A percentile compares a stretch with the other conserved stretches of the same genome.
Evolutionary conservation across 805 yeast species (phyloP).

Genomic region (Candida qinlingensis): DNA sequence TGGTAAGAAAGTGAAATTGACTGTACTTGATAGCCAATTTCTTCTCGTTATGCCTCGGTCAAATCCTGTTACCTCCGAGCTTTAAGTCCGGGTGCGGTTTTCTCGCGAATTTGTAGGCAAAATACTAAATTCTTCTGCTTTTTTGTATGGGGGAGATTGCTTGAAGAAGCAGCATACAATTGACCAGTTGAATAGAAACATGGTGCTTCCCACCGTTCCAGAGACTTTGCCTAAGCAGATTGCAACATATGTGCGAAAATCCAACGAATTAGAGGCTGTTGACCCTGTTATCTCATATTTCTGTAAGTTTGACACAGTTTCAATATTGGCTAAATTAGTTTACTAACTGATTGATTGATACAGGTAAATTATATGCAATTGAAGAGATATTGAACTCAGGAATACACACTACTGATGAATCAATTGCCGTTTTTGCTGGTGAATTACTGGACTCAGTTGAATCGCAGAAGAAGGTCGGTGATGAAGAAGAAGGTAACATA

Average conservation of each 20-base stretch:
- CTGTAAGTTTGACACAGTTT: slow-evolving; percentile 36
- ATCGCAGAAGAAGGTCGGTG: slow-evolving; percentile 35
- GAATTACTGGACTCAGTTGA: slow-evolving; percentile 70
- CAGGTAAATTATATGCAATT: slow-evolving; percentile 52
- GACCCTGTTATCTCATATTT: slow-evolving; percentile 72
- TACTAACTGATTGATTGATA: neutral
- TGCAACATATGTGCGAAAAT: slow-evolving; percentile 41
- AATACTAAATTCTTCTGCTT: too few species aligned
- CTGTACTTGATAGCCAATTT: too few species aligned
- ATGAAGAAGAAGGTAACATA: slow-evolving; percentile 27
- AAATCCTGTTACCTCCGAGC: too few species aligned
- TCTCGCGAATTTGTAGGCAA: too few species aligned
- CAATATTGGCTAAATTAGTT: too few species aligned
- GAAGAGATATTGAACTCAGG: slow-evolving; percentile 61
- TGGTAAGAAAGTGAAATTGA: too few species aligned
- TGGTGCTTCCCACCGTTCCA: slow-evolving; percentile 10
- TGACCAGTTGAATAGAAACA: neutral
- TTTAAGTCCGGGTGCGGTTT: too few species aligned
- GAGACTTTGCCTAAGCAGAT: slow-evolving; percentile 26
- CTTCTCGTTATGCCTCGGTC: too few species aligned
- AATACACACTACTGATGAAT: slow-evolving; percentile 51
- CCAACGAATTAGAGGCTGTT: slow-evolving; percentile 48
- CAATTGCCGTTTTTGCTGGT: slow-evolving; percentile 55
- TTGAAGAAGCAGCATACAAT: too few species aligned
- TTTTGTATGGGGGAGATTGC: too few species aligned